phyloP scores from a whole-genome alignment of 176 grass and related monocot species.

The Oryza punctata region DNA sequence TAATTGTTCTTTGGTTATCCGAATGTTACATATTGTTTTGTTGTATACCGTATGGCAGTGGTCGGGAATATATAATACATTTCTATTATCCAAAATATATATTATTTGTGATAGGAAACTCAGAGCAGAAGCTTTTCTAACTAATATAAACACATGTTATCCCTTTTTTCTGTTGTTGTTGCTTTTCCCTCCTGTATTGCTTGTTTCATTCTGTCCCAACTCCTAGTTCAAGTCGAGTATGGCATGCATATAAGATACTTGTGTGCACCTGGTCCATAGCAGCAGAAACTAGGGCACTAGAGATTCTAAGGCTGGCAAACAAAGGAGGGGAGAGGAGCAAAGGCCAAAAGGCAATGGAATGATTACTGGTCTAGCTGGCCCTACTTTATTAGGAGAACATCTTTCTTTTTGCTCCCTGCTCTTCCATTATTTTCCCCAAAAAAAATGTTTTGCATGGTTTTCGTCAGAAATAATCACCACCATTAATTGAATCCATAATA shows the following conservation, averaged over 20 bases:
- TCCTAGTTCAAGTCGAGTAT: not conserved
- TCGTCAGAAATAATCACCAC: not conserved
- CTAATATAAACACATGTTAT: not conserved
- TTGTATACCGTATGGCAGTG: too few species aligned
- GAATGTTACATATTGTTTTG: not conserved
- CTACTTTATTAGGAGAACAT: conserved; percentile 44
- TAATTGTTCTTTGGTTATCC: not conserved
- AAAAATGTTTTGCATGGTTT: conserved; percentile 14
- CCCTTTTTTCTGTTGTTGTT: not conserved
- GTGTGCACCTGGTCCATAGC: conserved; percentile 42
- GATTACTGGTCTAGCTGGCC: conserved; percentile 57
- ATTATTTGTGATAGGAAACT: too few species aligned
- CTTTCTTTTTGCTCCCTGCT: conserved; percentile 19
- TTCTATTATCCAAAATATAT: too few species aligned
- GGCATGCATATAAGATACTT: conserved; percentile 12
- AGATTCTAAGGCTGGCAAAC: conserved; percentile 52
- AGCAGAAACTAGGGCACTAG: conserved; percentile 43
- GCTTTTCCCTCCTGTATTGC: not conserved
- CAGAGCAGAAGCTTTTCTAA: too few species aligned
- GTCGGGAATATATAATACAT: too few species aligned
- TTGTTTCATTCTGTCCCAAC: conserved; percentile 2
- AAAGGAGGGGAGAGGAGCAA: conserved; percentile 40
- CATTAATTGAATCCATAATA: not conserved
- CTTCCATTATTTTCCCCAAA: conserved; percentile 16
- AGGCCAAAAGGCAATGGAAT: conserved; percentile 57